Evolutionary conservation across 352 stramenopile genomes (phyloP).

Genomic region (Phytophthora idaei): DNA sequence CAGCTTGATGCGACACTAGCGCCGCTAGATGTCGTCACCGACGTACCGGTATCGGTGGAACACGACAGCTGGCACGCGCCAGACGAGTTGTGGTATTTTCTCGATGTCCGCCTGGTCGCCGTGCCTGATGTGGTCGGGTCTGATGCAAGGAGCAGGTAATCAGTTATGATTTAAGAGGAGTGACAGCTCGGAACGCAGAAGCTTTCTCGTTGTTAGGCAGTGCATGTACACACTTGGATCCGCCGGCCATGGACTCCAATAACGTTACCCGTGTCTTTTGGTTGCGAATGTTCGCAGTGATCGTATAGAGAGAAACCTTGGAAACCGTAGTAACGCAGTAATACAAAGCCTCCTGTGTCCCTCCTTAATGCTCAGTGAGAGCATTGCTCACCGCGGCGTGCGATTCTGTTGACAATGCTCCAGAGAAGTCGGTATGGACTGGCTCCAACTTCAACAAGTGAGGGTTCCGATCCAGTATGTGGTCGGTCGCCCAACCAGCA

Average conservation of each 20-base stretch:
- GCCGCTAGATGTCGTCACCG: slow-evolving; percentile 16
- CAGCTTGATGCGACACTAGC: slow-evolving; percentile 19
- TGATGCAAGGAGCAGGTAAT: background rate
- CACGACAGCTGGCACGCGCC: slow-evolving; percentile 23
- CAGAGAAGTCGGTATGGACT: slow-evolving; percentile 8
- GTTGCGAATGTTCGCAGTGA: too few species aligned
- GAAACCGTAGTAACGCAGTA: background rate
- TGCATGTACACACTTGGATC: background rate
- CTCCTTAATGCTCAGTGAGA: background rate
- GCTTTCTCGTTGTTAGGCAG: slow-evolving; percentile 1
- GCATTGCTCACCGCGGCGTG: background rate
- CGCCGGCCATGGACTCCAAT: background rate
- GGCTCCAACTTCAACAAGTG: slow-evolving; percentile 32
- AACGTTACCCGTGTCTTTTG: too few species aligned
- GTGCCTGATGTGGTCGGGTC: slow-evolving; percentile 20
- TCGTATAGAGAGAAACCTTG: too few species aligned
- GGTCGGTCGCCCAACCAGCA: background rate
- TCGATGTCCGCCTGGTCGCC: slow-evolving; percentile 6
- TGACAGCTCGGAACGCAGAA: slow-evolving; percentile 4
- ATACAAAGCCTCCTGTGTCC: background rate
- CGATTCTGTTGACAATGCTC: slow-evolving; percentile 19
- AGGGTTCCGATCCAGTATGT: slow-evolving; percentile 5
- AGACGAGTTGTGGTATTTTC: slow-evolving; percentile 27
- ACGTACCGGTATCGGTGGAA: slow-evolving; percentile 30
- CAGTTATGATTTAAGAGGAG: slow-evolving; percentile 19